A percentile compares a stretch with the other conserved stretches of the same genome.
These are phyloP conservation scores for Chrysoporthe deuterocubensis DNA, from an alignment of 2,329 filamentous ascomycete species.

Conservation along the genomic window DNA sequence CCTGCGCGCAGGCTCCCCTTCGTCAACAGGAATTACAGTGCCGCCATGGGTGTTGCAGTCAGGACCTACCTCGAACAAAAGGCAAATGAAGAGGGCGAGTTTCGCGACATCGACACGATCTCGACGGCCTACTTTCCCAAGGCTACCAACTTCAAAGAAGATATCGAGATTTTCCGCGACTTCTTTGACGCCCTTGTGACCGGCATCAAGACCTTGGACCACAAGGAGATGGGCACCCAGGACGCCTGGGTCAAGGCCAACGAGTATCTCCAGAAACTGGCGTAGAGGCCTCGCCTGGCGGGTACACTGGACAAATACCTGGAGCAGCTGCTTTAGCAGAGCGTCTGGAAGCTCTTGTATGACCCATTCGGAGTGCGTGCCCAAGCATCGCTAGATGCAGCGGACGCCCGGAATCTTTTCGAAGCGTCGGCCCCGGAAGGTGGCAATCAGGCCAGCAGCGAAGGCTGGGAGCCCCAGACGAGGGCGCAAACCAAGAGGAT, in stretches of 20 bases:
- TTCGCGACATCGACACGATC: slow-evolving; percentile 34
- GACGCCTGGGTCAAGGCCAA: slow-evolving; percentile 59
- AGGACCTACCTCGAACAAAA: slow-evolving; percentile 27
- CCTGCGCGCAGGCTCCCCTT: slow-evolving; percentile 26
- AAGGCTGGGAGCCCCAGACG: background rate
- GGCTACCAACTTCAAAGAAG: slow-evolving; percentile 61
- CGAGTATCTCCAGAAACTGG: slow-evolving; percentile 52
- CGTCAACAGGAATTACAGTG: slow-evolving; percentile 26
- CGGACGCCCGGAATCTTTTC: background rate
- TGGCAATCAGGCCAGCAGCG: background rate
- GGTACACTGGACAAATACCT: background rate
- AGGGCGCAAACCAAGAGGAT: background rate
- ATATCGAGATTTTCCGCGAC: slow-evolving; percentile 59
- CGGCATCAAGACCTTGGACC: slow-evolving; percentile 59
- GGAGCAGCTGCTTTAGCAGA: background rate
- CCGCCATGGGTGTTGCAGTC: slow-evolving; percentile 29
- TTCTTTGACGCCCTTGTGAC: slow-evolving; percentile 63
- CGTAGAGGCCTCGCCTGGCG: slow-evolving; percentile 25
- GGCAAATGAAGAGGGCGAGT: slow-evolving; percentile 31
- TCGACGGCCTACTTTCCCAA: slow-evolving; percentile 50
- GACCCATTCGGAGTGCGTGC: background rate
- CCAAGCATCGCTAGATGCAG: background rate
- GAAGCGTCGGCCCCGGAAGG: background rate
- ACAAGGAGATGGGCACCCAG: slow-evolving; percentile 54
- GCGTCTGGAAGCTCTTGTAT: background rate